Evolutionary conservation across 2,329 filamentous ascomycete species (phyloP).

Genomic region (Colletotrichum cuscutae): DNA sequence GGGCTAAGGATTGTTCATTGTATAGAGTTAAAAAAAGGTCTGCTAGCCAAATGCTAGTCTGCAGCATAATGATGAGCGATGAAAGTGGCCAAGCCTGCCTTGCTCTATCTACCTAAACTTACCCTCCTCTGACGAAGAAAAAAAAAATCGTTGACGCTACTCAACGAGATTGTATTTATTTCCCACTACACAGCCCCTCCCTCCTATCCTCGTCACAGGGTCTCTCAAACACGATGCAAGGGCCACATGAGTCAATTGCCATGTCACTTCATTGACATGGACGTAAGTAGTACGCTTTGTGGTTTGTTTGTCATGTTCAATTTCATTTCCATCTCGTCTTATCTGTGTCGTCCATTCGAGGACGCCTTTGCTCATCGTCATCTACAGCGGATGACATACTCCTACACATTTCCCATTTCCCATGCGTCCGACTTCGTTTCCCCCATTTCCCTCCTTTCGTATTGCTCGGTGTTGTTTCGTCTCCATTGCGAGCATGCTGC

Average conservation of each 20-base stretch:
- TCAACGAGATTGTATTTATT: too few relatives aligned
- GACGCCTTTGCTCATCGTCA: constrained; percentile 1
- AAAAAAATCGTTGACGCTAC: background rate
- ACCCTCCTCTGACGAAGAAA: background rate
- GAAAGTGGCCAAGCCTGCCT: background rate
- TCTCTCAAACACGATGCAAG: too few relatives aligned
- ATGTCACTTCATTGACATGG: background rate
- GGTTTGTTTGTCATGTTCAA: constrained; percentile 17
- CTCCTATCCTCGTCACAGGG: too few relatives aligned
- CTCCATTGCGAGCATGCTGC: background rate
- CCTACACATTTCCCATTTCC: constrained; percentile 28
- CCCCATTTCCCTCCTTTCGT: background rate
- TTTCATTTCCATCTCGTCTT: constrained; percentile 30
- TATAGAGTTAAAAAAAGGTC: constrained; percentile 5
- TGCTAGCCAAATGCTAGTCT: background rate
- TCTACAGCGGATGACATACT: constrained; percentile 20
- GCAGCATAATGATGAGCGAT: background rate
- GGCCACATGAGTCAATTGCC: background rate
- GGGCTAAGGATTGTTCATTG: background rate
- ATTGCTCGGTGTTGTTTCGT: background rate
- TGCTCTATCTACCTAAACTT: background rate
- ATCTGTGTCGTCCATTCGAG: background rate
- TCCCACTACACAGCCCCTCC: too few relatives aligned
- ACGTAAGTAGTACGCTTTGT: background rate
- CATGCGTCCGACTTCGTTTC: constrained; percentile 13